Evolutionary conservation across 108 stramenopile genomes (phyloP).

Genomic region (Mediolabrus comicus): DNA sequence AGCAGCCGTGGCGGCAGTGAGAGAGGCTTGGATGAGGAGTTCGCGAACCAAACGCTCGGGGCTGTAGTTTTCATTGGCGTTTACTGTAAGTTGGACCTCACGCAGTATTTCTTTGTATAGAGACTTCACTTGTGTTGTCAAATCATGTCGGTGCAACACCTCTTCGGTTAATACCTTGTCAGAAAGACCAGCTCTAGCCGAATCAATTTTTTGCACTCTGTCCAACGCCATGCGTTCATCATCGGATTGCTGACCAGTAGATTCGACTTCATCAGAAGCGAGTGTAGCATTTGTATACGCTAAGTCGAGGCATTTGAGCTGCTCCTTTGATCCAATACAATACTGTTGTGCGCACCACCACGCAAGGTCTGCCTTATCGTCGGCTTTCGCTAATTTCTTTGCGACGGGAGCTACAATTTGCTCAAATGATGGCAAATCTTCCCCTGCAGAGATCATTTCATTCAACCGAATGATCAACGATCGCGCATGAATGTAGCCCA

Average conservation of each 20-base stretch:
- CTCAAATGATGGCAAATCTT: slow-evolving; percentile 59
- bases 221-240: slow-evolving; percentile 51
- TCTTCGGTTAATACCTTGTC: slow-evolving; percentile 63
- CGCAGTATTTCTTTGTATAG: slow-evolving; percentile 29
- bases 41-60: slow-evolving; percentile 69
- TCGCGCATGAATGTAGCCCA: slow-evolving; percentile 74
- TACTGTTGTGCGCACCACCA: slow-evolving; percentile 78
- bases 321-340: slow-evolving; percentile 46
- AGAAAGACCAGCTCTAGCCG: slow-evolving; percentile 62
- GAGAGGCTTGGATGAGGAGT: slow-evolving; percentile 67
- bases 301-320: slow-evolving; percentile 69
- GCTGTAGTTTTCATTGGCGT: slow-evolving; percentile 18
- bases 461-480: slow-evolving; percentile 57
- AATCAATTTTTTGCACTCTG: slow-evolving; percentile 58
- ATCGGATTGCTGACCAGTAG: slow-evolving; percentile 2
- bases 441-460: slow-evolving; percentile 35
- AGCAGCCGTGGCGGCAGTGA: slow-evolving; percentile 53
- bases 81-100: slow-evolving; percentile 14
- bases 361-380: slow-evolving; percentile 65
- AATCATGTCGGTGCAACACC: slow-evolving; percentile 37
- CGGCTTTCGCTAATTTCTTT: slow-evolving; percentile 48
- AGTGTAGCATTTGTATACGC: slow-evolving; percentile 65
- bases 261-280: slow-evolving; percentile 70
- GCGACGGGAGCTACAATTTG: slow-evolving; percentile 58
- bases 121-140: slow-evolving; percentile 15